phyloP scores from a whole-genome alignment of 2,329 filamentous ascomycete genomes.

The Fusarium redolens region DNA sequence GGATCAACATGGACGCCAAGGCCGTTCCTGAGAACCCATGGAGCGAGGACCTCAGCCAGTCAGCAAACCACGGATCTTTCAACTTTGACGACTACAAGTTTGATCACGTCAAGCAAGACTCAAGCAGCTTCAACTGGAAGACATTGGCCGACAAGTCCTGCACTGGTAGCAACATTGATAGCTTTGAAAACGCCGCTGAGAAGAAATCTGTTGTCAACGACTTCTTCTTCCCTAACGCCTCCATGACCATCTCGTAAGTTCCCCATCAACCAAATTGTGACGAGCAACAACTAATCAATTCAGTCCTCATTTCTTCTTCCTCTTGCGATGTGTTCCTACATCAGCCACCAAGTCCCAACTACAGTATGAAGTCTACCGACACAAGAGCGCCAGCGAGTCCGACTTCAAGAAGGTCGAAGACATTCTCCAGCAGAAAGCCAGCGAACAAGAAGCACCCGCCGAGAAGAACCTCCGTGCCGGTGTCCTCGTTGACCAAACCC shows the following conservation, averaged over 20 bases:
- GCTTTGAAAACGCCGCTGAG: slow-evolving; percentile 1
- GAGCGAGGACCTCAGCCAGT: slow-evolving; percentile 58
- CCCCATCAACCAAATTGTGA: slow-evolving; percentile 61
- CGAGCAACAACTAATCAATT: slow-evolving; percentile 43
- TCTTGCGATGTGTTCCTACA: slow-evolving; percentile 25
- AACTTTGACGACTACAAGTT: slow-evolving; percentile 65
- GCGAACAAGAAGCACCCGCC: slow-evolving; percentile 21
- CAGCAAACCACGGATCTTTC: slow-evolving; percentile 56
- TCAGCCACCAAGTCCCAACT: slow-evolving; percentile 18
- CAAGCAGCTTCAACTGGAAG: slow-evolving; percentile 69
- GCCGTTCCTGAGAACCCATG: slow-evolving; percentile 60
- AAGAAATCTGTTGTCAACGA: slow-evolving; percentile 25
- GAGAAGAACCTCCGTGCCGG: slow-evolving; percentile 23
- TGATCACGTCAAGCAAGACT: slow-evolving; percentile 66
- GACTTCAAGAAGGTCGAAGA: slow-evolving; percentile 25
- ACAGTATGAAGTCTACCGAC: slow-evolving; percentile 34
- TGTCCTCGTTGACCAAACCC: slow-evolving; percentile 12
- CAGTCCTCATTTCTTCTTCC: slow-evolving; percentile 43
- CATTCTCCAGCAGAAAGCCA: slow-evolving; percentile 12
- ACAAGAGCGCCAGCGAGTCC: slow-evolving; percentile 24
- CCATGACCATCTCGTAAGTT: slow-evolving; percentile 46
- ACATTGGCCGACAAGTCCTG: slow-evolving; percentile 54
- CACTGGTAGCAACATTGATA: slow-evolving; percentile 52
- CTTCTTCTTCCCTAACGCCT: slow-evolving; percentile 40
- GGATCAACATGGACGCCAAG: slow-evolving; percentile 65